phyloP scores from a whole-genome alignment of 495 filamentous ascomycete species.

The Penicilliopsis zonata region DNA sequence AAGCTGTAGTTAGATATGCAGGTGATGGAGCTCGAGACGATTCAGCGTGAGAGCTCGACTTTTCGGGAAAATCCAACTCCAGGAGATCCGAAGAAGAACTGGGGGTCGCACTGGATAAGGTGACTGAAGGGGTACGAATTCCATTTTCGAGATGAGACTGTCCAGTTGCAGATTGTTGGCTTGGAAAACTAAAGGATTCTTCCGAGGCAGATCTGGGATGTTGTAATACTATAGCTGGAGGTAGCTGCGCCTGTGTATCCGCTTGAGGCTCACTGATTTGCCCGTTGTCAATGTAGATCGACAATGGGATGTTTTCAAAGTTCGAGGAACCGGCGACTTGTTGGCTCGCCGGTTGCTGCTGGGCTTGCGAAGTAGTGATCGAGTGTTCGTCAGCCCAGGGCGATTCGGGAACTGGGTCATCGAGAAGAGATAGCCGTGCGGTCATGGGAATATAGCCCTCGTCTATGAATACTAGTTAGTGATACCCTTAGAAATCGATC shows the following conservation, averaged over 20 bases:
- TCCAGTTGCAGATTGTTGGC: no score
- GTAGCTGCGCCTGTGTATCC: neutral
- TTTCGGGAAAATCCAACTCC: constrained; percentile 16
- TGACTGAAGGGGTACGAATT: constrained; percentile 12
- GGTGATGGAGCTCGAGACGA: constrained; percentile 6
- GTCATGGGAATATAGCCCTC: constrained; percentile 37
- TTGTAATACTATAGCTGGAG: constrained; percentile 8
- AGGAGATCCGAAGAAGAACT: constrained; percentile 28
- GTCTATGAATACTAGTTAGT: constrained; percentile 9
- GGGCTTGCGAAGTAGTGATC: constrained; percentile 1
- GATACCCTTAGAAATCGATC: no score
- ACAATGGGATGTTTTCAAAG: neutral
- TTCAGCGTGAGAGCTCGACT: constrained; percentile 3
- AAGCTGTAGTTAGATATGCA: no score
- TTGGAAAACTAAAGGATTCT: no score
- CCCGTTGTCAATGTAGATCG: neutral
- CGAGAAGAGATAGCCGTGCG: constrained; percentile 29
- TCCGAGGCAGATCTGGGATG: no score
- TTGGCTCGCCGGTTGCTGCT: neutral
- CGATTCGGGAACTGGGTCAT: constrained; percentile 14
- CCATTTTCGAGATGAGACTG: constrained; percentile 11
- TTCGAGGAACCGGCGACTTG: neutral
- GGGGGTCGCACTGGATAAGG: constrained; percentile 17
- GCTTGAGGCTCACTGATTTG: neutral
- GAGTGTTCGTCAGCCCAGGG: constrained; percentile 13